phyloP scores from a whole-genome alignment of 768 basidiomycete genomes.

The Erythrobasidium yunnanense region DNA sequence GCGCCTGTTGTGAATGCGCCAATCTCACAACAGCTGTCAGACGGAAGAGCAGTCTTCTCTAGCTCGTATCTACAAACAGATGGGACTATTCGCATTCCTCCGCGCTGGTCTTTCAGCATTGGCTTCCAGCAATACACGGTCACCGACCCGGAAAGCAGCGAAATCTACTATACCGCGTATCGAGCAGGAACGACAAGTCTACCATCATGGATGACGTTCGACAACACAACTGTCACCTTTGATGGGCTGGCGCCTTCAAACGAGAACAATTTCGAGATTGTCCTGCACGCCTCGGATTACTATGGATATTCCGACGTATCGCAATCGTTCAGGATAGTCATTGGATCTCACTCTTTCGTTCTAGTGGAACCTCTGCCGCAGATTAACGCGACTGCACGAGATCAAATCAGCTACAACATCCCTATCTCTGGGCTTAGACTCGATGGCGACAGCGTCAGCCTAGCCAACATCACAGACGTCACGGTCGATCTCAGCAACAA shows the following conservation, averaged over 20 bases:
- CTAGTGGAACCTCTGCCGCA: conserved; percentile 47
- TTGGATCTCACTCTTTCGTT: conserved; percentile 61
- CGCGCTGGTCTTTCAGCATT: conserved; percentile 78
- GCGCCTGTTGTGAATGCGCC: conserved; percentile 47
- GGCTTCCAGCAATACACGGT: conserved; percentile 65
- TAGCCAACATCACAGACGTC: conserved; percentile 52
- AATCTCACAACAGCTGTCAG: conserved; percentile 43
- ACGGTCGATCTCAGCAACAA: conserved; percentile 51
- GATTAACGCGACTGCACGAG: conserved; percentile 59
- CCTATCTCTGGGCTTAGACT: conserved; percentile 46
- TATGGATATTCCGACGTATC: conserved; percentile 57
- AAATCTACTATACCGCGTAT: conserved; percentile 55
- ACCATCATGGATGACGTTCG: conserved; percentile 66
- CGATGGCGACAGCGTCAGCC: conserved; percentile 55
- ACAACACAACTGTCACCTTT: conserved; percentile 58
- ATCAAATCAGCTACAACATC: conserved; percentile 47
- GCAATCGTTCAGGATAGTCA: conserved; percentile 55
- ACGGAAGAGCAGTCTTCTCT: conserved; percentile 28
- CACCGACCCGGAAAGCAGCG: conserved; percentile 42
- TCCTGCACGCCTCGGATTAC: conserved; percentile 60
- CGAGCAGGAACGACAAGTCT: conserved; percentile 58
- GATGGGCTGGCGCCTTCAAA: conserved; percentile 60
- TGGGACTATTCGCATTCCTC: conserved; percentile 57
- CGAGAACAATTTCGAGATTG: conserved; percentile 46
- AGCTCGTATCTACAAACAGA: conserved; percentile 36